Conservation (phyloP, 148 eudicot genomes). For the Oxyria digyna region DNA sequence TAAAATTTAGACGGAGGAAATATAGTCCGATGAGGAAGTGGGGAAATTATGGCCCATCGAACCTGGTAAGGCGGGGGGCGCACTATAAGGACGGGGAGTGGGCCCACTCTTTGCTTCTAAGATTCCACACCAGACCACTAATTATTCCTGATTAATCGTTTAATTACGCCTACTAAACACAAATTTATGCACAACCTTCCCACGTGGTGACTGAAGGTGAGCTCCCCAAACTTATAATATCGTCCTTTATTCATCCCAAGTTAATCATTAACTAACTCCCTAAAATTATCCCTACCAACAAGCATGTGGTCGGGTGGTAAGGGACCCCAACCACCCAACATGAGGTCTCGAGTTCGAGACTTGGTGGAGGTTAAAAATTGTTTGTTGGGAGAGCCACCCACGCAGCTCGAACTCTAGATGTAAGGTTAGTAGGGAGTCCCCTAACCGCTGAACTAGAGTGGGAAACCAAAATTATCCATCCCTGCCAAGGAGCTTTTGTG, state of each 20-base stretch:
- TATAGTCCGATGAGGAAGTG: background rate
- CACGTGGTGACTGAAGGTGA: background rate
- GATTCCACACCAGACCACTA: background rate
- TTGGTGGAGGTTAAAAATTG: too few species aligned
- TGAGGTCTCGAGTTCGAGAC: too few species aligned
- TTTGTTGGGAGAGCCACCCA: too few species aligned
- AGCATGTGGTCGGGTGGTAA: too few species aligned
- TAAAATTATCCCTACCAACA: too few species aligned
- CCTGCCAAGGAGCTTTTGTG: too few species aligned
- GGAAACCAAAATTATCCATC: too few species aligned
- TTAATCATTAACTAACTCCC: background rate
- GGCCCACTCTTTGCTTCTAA: background rate
- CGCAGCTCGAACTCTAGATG: too few species aligned
- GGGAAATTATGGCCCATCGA: background rate
- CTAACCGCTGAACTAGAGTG: too few species aligned
- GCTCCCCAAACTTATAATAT: background rate
- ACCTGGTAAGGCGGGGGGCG: background rate
- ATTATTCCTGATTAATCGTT: background rate
- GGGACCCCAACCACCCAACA: too few species aligned
- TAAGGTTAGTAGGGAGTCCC: too few species aligned
- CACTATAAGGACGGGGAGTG: background rate
- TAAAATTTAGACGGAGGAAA: background rate
- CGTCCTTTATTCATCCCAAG: background rate
- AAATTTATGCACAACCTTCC: constrained; percentile 1
- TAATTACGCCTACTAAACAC: background rate